These are phyloP conservation scores for Chloranthus sessilifolius DNA, from an alignment of 164 flowering plant genomes.

Conservation along the genomic window DNA sequence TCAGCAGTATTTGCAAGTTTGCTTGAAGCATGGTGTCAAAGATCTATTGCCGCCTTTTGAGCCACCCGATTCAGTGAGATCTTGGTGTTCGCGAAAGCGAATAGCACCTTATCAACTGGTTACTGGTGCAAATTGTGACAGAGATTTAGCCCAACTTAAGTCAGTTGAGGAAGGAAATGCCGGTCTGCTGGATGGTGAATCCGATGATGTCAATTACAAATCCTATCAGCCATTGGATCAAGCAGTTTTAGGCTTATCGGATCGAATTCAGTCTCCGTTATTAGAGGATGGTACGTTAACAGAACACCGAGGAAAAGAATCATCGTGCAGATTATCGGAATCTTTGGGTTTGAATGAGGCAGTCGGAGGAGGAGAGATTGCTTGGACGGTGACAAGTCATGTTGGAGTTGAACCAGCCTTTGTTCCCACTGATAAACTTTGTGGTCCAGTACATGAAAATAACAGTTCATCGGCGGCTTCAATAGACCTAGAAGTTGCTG, in stretches of 20 bases:
- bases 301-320: neutral
- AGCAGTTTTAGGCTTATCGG: neutral
- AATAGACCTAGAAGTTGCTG: neutral
- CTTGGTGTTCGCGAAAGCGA: constrained; percentile 7
- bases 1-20: constrained; percentile 54
- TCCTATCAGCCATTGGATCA: neutral
- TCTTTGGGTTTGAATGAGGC: neutral
- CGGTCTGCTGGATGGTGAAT: constrained; percentile 1
- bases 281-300: neutral
- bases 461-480: neutral
- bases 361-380: constrained; percentile 3
- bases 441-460: neutral
- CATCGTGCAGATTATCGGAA: neutral
- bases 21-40: constrained; percentile 72
- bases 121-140: neutral
- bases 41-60: constrained; percentile 83
- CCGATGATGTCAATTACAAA: neutral
- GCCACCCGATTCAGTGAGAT: constrained; percentile 36
- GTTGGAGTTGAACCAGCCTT: neutral
- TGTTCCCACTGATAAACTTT: neutral
- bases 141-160: neutral
- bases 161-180: constrained; percentile 1
- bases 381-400: neutral
- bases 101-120: neutral
- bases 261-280: neutral